Evolutionary conservation across 495 filamentous ascomycete genomes (phyloP), one percentile per base, ranked within the genome.

Genomic region (Lasiosphaeris hirsuta): DNA sequence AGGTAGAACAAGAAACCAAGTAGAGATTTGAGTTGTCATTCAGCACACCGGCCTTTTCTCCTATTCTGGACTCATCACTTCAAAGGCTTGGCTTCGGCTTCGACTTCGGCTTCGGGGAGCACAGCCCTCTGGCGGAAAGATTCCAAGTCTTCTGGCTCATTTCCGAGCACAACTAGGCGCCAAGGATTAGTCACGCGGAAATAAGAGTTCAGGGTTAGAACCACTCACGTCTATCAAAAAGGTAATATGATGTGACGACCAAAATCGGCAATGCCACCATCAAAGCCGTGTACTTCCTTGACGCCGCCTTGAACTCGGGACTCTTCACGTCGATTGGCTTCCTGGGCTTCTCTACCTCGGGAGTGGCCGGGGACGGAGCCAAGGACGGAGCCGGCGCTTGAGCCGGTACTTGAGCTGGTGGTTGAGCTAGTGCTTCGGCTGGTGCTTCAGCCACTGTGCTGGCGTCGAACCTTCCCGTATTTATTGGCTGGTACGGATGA

Each of bases 261-360:
- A 78, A 53, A 35, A 80, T 70, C 0, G 77, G 77, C 60, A 78
- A 54, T 13, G 71, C 73, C 34, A 80, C 69, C 52, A 80, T 76
- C 30, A 73, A 33, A 23, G 63, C 60, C 6, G 62, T 66, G 54
- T 70, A 74, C 45, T 66, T 76, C 41, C 73, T 61, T 40, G 70
- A 68, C 41, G 69, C 68, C 43, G 47, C 47, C 51, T 74, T 73
- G 61, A 75, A 80, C 51, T 74, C 69, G n/a, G 62, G 61, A 54
- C 72, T 74, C 18, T 63, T 63, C 1, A 59, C 56, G 52, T 77
- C 71, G 14, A 65, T 54, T 13, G 45, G 57, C 47, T 62, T 66
- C 50, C 23, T 56, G 9, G 15, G 9, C 40, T 35, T 19, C 6
- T 18, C n/a, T 39, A n/a, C 35, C 23, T 38, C 23, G n/a, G 40